Evolutionary conservation across 768 basidiomycete genomes (phyloP).

Genomic region (Phylloporus sp.): DNA sequence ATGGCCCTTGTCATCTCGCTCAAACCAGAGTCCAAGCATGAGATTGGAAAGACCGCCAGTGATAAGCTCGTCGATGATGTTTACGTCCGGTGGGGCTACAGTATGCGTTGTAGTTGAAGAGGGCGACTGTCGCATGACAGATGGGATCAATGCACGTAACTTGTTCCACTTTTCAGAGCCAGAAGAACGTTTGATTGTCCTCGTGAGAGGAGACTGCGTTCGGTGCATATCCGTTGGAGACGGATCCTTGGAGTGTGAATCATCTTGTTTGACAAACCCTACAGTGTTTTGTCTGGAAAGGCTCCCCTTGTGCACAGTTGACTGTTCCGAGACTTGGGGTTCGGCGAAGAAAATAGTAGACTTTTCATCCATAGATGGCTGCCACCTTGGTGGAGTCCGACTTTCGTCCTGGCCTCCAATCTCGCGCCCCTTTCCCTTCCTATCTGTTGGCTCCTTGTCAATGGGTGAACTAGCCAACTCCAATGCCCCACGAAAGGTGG

Average conservation of each 20-base stretch:
- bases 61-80: constrained; percentile 80
- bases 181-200: constrained; percentile 17
- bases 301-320: constrained; percentile 25
- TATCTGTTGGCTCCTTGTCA: constrained; percentile 43
- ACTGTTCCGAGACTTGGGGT: constrained; percentile 15
- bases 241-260: constrained; percentile 4
- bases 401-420: constrained; percentile 44
- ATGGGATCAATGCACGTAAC: constrained; percentile 63
- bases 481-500: constrained; percentile 61
- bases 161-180: constrained; percentile 54
- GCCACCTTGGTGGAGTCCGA: constrained; percentile 55
- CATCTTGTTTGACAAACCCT: constrained; percentile 1
- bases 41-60: constrained; percentile 74
- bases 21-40: constrained; percentile 80
- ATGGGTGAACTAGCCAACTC: constrained; percentile 36
- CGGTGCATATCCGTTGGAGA: constrained; percentile 10
- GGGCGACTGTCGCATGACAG: constrained; percentile 40
- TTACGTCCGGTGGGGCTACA: constrained; percentile 51
- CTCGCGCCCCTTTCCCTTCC: constrained; percentile 53
- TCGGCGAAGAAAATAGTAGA: constrained; percentile 33
- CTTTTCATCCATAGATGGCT: constrained; percentile 48
- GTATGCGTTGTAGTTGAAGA: constrained; percentile 39
- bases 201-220: constrained; percentile 27
- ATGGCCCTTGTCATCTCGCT: constrained; percentile 80
- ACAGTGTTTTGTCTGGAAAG: constrained; percentile 8